A percentile compares a stretch with the other conserved stretches of the same genome.
phyloP scores from a whole-genome alignment of 768 basidiomycete genomes.

The Leccinum obscurum region DNA sequence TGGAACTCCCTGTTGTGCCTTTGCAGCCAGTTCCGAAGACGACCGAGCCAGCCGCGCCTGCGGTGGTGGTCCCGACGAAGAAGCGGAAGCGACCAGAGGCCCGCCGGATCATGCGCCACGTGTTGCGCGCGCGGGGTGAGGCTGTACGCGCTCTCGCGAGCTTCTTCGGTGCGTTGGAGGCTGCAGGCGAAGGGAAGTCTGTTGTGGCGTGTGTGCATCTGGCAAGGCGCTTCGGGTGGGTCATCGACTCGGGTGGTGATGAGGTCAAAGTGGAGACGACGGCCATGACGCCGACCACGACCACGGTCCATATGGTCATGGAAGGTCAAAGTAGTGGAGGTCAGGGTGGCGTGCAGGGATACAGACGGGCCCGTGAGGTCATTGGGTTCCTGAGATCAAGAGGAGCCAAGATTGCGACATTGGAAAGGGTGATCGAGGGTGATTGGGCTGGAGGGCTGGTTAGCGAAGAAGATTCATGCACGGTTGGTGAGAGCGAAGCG shows the following conservation, averaged over 20 bases:
- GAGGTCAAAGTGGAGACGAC: slow-evolving; percentile 28
- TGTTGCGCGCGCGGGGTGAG: slow-evolving; percentile 81
- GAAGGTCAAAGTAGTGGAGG: neutral
- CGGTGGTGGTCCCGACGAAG: neutral
- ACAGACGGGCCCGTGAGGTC: slow-evolving; percentile 71
- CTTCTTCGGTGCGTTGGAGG: slow-evolving; percentile 68
- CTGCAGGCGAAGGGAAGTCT: slow-evolving; percentile 44
- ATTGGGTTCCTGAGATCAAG: slow-evolving; percentile 63
- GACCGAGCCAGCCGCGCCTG: slow-evolving; percentile 39
- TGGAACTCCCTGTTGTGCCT: slow-evolving; percentile 13
- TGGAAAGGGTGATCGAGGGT: slow-evolving; percentile 47
- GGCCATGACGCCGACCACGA: slow-evolving; percentile 16
- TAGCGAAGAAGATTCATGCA: slow-evolving; percentile 47
- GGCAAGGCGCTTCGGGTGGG: slow-evolving; percentile 42
- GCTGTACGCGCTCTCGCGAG: slow-evolving; percentile 73
- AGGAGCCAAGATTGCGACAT: slow-evolving; percentile 69
- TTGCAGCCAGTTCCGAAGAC: neutral
- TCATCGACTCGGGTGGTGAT: slow-evolving; percentile 16
- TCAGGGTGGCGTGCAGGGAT: slow-evolving; percentile 40
- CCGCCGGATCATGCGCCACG: slow-evolving; percentile 84
- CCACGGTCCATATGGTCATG: slow-evolving; percentile 24
- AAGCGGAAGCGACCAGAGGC: slow-evolving; percentile 61
- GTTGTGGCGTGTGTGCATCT: slow-evolving; percentile 53
- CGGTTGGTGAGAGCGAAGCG: slow-evolving; percentile 24
- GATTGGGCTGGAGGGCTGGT: slow-evolving; percentile 69